These are phyloP conservation scores for Lathyrus oleraceus DNA, from an alignment of 306 rosid genomes.

Conservation along the genomic window DNA sequence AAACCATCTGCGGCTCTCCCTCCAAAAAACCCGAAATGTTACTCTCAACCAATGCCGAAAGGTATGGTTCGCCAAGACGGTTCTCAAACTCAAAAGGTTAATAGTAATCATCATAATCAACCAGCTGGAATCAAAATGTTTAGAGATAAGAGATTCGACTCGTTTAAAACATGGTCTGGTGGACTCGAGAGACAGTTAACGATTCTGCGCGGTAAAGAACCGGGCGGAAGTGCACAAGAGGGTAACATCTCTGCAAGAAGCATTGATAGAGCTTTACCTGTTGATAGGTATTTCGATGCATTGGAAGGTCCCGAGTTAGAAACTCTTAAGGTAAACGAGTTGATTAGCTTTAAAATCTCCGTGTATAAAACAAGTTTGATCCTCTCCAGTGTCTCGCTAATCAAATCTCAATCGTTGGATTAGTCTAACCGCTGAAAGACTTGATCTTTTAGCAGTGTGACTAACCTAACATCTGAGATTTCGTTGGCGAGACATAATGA, in stretches of 20 bases:
- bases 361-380: neutral
- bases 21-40: conserved; percentile 44
- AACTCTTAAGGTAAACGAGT: conserved; percentile 62
- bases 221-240: conserved; percentile 27
- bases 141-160: conserved; percentile 65
- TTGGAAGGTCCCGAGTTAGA: conserved; percentile 71
- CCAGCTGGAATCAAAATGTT: conserved; percentile 41
- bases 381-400: neutral
- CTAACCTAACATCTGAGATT: neutral
- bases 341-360: neutral
- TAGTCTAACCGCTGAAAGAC: neutral
- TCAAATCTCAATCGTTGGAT: neutral
- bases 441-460: neutral
- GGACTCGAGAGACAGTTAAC: conserved; percentile 72
- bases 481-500: neutral
- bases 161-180: conserved; percentile 84
- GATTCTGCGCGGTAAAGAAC: conserved; percentile 60
- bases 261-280: conserved; percentile 50
- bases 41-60: conserved; percentile 76
- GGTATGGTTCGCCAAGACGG: conserved; percentile 26
- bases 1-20: conserved; percentile 24
- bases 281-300: conserved; percentile 71
- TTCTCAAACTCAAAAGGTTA: neutral
- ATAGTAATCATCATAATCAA: conserved; percentile 13
- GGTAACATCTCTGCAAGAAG: conserved; percentile 21